Evolutionary conservation across 2,329 filamentous ascomycete species (phyloP), one percentile per base, ranked within the genome.

Genomic region (Chrysoporthe puriensis): DNA sequence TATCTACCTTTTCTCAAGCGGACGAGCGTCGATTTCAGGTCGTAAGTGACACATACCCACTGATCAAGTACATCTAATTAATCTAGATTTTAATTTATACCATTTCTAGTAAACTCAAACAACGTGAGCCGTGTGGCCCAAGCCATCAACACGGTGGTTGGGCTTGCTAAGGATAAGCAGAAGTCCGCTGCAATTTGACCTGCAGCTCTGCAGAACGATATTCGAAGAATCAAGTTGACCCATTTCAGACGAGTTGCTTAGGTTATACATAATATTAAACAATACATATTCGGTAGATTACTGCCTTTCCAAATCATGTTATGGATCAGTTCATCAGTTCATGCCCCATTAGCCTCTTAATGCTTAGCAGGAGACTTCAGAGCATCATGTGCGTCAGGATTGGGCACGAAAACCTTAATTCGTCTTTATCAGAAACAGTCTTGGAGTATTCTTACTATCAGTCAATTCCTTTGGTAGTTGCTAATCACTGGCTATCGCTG

Each of bases 1-100:
- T 71, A 71, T 80, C 43, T 80, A 80, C 68, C 57, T 81, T 64
- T 68, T 79, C 52, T 69, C 70, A 1, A 75, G 71, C 26, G 78
- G 79, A 8, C 71, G 78, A n/a, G 72, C 77, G 16, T 76, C 73
- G 26, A 71, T 80, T 18, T 71, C 73, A 64, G 77, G 77, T 8
- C 68, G 77, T 73, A 75, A 74, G 72, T 64, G 58, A 9, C 36
- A 62, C 4, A 71, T 69, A 13, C 16, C 26, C 13, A 5, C 13
- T 2, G 13, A 5, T 6, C 21, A 7, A 21, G 11, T 13, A 4
- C 11, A 8, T n/a, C 8, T 6, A 4, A 34, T 32, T 1, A 16
- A 32, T 54, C 26, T 5, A 2, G 4, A 16, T 4, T 11, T 21
- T 54, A 26, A 54, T 21, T 54, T 13, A 40, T 40, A 34, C 32